A percentile compares a stretch with the other conserved stretches of the same genome.
These are phyloP conservation scores for Cerrena zonata DNA, from an alignment of 1,284 basidiomycete species.

Conservation along the genomic window DNA sequence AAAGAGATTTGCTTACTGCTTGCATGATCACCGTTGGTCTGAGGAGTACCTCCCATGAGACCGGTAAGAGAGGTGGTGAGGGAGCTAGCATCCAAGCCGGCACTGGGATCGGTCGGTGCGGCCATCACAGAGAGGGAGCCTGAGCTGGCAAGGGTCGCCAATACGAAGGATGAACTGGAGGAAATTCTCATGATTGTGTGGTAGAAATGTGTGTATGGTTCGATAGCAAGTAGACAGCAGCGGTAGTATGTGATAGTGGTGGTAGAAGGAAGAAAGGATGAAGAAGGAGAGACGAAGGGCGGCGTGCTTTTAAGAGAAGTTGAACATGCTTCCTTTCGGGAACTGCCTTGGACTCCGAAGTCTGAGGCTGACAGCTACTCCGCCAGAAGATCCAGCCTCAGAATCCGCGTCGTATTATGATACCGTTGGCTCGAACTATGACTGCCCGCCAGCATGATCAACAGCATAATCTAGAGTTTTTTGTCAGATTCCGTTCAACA, in stretches of 20 bases:
- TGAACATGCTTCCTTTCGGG: not conserved
- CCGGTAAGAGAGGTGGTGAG: not conserved
- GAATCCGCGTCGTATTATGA: no score
- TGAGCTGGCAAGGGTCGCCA: conserved; percentile 32
- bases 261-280: conserved; percentile 18
- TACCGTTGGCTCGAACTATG: no score
- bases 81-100: conserved; percentile 1
- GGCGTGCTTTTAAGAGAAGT: conserved; percentile 15
- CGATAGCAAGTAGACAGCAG: conserved; percentile 17
- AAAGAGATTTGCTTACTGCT: not conserved
- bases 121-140: conserved; percentile 21
- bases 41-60: not conserved
- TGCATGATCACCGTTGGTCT: not conserved
- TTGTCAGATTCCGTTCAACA: no score
- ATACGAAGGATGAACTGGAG: conserved; percentile 31
- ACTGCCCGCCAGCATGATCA: no score
- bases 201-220: conserved; percentile 17
- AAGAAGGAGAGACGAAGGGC: not conserved
- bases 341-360: conserved; percentile 2
- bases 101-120: conserved; percentile 21
- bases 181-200: conserved; percentile 34
- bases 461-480: no score
- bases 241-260: conserved; percentile 19
- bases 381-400: no score
- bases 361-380: conserved; percentile 8